These are phyloP conservation scores for Isatis tinctoria DNA, from an alignment of 345 rosid genomes.

Conservation along the genomic window DNA sequence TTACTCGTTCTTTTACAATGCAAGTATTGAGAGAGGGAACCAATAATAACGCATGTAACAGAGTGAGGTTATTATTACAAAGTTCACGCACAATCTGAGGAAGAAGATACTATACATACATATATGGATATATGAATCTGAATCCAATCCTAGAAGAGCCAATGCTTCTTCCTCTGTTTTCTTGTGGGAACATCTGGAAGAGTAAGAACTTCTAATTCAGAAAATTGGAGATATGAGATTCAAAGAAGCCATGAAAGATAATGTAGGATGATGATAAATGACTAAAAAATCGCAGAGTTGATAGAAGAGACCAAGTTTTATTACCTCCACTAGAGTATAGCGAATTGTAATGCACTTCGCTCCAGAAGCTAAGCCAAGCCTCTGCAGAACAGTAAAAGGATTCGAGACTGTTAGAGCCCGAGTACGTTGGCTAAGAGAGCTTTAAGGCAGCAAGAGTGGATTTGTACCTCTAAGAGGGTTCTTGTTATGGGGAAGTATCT, in stretches of 20 bases:
- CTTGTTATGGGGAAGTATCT: slow-evolving; percentile 73
- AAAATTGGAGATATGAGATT: slow-evolving; percentile 12
- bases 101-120: neutral
- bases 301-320: neutral
- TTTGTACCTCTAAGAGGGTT: slow-evolving; percentile 62
- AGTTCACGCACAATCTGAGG: slow-evolving; percentile 12
- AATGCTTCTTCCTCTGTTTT: slow-evolving; percentile 57
- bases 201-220: slow-evolving; percentile 15
- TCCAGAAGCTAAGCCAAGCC: slow-evolving; percentile 95
- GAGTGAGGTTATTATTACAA: neutral
- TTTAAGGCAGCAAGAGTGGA: slow-evolving; percentile 5
- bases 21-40: neutral
- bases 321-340: slow-evolving; percentile 82
- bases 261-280: neutral
- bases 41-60: slow-evolving; percentile 11
- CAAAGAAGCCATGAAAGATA: neutral
- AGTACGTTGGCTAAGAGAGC: neutral
- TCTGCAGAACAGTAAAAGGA: slow-evolving; percentile 33
- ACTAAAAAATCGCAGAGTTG: neutral
- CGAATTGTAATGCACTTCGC: slow-evolving; percentile 96
- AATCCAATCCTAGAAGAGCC: slow-evolving; percentile 58
- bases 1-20: slow-evolving; percentile 4
- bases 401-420: neutral
- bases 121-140: neutral
- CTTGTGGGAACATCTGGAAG: slow-evolving; percentile 75